Base-by-base conservation (phyloP, 108 stramenopile genomes). In the Seminavis robusta region DNA sequence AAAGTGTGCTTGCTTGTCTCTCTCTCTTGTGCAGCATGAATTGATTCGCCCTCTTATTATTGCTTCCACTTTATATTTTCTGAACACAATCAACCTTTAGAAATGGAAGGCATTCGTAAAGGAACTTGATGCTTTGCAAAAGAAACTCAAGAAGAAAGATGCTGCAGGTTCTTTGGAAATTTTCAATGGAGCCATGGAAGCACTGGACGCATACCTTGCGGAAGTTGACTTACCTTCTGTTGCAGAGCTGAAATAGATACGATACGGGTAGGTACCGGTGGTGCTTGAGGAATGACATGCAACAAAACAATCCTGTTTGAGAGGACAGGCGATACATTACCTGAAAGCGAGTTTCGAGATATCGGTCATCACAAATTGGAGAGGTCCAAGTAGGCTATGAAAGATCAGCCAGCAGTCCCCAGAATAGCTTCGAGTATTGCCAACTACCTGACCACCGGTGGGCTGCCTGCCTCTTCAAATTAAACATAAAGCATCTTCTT, bases 71-170 rank as follows among this genome's bases (percentile, higher is more conserved):
- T 45, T 25, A 40, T 33, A 19, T 17, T 45, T 61, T 37, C 9
- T 13, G n/a, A n/a, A n/a, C n/a, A n/a, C n/a, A n/a, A n/a, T 32
- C 42, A 33, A 67, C 5, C n/a, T 52, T 15, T 54, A 88, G 85
- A 86, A 83, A 69, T 92, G 85, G 86, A 92, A 92, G 52, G 84
- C 83, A 19, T 88, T 84, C 56, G 71, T 72, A 6, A 71, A 54
- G 29, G 80, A 84, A 43, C 71, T 88, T 17, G 84, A 86, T 4
- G 46, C 47, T 10, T 38, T 86, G 33, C 69, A 81, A 33, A 79
- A 72, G 32, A 53, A 65, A 19, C 34, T 82, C 33, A 76, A 84
- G 45, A 84, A 76, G 31, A 88, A 88, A 56, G 77, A 77, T 44
- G 67, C 58, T 15, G 61, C 55, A 21, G 74, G 52, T 44, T 82